Percentiles rank a stretch among this genome's conserved stretches.
Evolutionary conservation across 257 asterid species (phyloP).

Genomic region (Datura wrightii): DNA sequence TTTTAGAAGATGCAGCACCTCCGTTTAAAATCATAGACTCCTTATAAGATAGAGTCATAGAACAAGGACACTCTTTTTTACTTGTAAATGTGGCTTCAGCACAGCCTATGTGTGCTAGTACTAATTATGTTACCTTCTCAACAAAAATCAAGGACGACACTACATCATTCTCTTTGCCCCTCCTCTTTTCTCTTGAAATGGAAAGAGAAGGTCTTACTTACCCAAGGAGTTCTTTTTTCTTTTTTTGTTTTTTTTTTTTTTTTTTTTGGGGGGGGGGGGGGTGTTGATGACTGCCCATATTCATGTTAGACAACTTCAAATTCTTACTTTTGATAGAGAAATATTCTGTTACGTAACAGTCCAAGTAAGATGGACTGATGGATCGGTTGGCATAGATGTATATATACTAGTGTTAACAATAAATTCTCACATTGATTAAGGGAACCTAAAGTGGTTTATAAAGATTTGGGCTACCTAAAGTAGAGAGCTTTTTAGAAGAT

Average conservation of each 20-base stretch:
- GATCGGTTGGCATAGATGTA: background rate
- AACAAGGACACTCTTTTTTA: background rate
- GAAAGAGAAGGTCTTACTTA: background rate
- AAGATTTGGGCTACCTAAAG: background rate
- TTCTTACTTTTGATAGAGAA: background rate
- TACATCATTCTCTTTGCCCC: background rate
- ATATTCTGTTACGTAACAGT: background rate
- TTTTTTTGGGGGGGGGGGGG: background rate
- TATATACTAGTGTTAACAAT: background rate
- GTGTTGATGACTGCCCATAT: background rate
- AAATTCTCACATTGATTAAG: slow-evolving; percentile 17
- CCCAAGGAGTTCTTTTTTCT: too few species aligned
- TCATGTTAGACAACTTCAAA: background rate
- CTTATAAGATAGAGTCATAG: background rate
- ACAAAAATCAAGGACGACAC: background rate
- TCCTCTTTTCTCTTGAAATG: background rate
- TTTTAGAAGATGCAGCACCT: background rate
- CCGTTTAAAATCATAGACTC: background rate
- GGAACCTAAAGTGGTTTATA: background rate
- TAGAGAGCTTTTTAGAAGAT: too few species aligned
- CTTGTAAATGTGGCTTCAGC: background rate
- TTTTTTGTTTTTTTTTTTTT: too few species aligned
- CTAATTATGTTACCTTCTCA: background rate
- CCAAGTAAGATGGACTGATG: background rate
- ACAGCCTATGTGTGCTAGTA: background rate